Percentiles rank a stretch among this genome's conserved stretches.
phyloP scores from a whole-genome alignment of 2,329 filamentous ascomycete species.

The Trichoderma guizhouense region DNA sequence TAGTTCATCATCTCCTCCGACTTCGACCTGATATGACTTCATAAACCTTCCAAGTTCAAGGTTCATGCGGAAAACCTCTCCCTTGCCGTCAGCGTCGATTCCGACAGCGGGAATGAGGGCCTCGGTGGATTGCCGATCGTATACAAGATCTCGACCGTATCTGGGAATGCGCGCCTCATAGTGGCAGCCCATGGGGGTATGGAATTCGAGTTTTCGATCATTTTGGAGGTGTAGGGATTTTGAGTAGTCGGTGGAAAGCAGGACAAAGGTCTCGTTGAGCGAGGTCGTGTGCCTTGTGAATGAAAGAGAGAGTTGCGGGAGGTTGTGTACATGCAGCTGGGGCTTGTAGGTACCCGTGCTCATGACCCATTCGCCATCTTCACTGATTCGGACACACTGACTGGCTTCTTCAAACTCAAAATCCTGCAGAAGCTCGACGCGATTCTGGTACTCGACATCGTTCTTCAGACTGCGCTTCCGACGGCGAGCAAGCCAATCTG shows the following conservation, averaged over 20 bases:
- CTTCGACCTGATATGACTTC: constrained; percentile 87
- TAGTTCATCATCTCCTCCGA: constrained; percentile 77
- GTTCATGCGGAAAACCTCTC: constrained; percentile 91
- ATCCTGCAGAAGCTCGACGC: constrained; percentile 92
- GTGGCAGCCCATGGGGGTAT: constrained; percentile 83
- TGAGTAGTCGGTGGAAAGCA: constrained; percentile 86
- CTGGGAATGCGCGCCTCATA: constrained; percentile 86
- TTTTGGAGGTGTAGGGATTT: constrained; percentile 93
- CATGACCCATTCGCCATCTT: constrained; percentile 97
- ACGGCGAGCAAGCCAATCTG: constrained; percentile 90
- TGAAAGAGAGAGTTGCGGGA: constrained; percentile 89
- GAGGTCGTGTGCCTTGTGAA: constrained; percentile 89
- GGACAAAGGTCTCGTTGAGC: constrained; percentile 84
- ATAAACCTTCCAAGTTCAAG: constrained; percentile 90
- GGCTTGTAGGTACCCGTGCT: constrained; percentile 74
- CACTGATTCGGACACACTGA: constrained; percentile 81
- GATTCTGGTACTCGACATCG: constrained; percentile 87
- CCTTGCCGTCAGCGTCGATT: constrained; percentile 77
- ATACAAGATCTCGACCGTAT: constrained; percentile 86
- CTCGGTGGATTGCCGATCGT: constrained; percentile 78
- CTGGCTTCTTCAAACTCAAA: constrained; percentile 98
- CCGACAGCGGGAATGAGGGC: constrained; percentile 85
- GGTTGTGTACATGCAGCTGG: constrained; percentile 86
- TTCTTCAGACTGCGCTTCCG: constrained; percentile 89
- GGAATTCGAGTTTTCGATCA: constrained; percentile 88